phyloP scores from a whole-genome alignment of 2,329 filamentous ascomycete genomes.

The Xylaria sp. region DNA sequence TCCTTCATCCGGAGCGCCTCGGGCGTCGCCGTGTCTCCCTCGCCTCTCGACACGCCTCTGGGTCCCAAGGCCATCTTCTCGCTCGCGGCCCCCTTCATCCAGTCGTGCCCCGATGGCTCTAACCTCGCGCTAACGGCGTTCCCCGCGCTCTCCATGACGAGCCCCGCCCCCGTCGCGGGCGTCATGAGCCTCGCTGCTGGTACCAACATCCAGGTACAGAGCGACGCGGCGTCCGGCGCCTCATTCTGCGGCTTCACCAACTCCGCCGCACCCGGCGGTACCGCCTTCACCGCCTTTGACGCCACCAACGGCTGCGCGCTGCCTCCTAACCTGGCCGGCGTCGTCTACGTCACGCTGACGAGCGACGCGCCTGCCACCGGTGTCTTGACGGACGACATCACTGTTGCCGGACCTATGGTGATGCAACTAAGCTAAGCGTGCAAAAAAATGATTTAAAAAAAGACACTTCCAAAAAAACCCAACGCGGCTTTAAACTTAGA shows the following conservation, averaged over 20 bases:
- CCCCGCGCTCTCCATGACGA: conserved; percentile 67
- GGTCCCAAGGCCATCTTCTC: conserved; percentile 77
- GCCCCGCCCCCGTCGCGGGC: conserved; percentile 55
- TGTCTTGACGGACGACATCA: conserved; percentile 69
- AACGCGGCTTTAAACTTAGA: background rate
- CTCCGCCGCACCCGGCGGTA: conserved; percentile 67
- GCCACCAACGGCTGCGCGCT: conserved; percentile 67
- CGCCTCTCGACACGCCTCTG: conserved; percentile 77
- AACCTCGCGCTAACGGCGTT: conserved; percentile 73
- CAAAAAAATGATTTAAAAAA: background rate
- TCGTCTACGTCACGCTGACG: conserved; percentile 75
- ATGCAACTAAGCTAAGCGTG: conserved; percentile 61
- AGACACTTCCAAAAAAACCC: background rate
- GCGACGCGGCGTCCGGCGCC: conserved; percentile 61
- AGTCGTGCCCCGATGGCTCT: conserved; percentile 73
- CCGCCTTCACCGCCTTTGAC: conserved; percentile 68
- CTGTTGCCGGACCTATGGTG: conserved; percentile 73
- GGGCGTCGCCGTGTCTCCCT: conserved; percentile 69
- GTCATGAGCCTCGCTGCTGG: conserved; percentile 55
- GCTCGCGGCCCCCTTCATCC: conserved; percentile 78
- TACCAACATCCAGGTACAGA: conserved; percentile 60
- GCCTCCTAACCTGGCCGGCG: conserved; percentile 70
- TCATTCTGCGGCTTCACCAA: conserved; percentile 75
- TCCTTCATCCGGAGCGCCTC: conserved; percentile 74
- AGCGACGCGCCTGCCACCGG: conserved; percentile 62